Evolutionary conservation across 2,329 filamentous ascomycete species (phyloP), one percentile per base, ranked within the genome.

Genomic region (Phoma sp.): DNA sequence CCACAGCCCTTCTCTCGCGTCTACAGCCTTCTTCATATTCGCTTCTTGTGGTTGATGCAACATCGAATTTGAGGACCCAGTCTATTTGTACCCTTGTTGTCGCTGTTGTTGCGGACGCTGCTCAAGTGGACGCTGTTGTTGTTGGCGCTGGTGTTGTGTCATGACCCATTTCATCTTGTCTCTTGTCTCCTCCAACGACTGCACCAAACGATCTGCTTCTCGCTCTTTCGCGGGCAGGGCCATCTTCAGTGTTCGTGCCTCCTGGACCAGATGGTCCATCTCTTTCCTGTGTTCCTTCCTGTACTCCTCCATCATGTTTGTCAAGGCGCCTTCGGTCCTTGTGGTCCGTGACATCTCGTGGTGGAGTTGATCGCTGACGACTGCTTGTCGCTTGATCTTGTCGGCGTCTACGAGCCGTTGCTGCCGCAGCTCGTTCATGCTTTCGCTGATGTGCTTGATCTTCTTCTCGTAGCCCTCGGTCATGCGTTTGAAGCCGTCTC

Each of bases 151-250:
- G 17, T 70, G 62, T 45, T 73, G 69, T 6, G 68, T 64, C 60
- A 92, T 80, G 12, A 89, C 87, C 89, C 89, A 92, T 67, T 80
- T 84, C 73, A 93, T 81, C 77, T 91, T 85, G 58, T 86, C 80
- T 43, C 90, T 77, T n/a, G 84, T 83, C 62, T 83, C 79, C 60
- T 81, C 80, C 36, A 87, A 77, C 66, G 87, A 84, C 30, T 81
- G 74, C n/a, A 89, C 75, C 21, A 85, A 78, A 51, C 73, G 74
- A 58, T 85, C 79, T 63, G 89, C 87, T 66, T 88, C 83, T 21
- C 80, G 76, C 67, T 90, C 88, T 58, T 85, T 80, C 56, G 76
- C 73, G 14, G 73, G 78, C 1, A 86, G 83, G 23, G 78, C 77
- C 7, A 69, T 71, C 69, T 87, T 88, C 71, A 90, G 62, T 56